Base-by-base conservation (phyloP, 495 filamentous ascomycete genomes). In the Pyrenopolyporus hunteri region DNA sequence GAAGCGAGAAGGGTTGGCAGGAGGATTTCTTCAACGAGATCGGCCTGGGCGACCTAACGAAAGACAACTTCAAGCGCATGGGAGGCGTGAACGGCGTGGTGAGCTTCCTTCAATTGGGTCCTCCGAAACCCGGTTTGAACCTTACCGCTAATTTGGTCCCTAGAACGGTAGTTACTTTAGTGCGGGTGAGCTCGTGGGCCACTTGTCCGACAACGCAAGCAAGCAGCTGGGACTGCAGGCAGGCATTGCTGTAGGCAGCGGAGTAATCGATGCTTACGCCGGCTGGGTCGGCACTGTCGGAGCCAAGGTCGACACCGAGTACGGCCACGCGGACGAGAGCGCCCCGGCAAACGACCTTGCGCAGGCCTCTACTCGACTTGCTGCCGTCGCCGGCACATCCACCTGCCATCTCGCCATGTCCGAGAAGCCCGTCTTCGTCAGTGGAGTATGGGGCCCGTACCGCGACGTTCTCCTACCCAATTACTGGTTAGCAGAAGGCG, bases 261-360 rank as follows among this genome's bases (percentile, higher is more conserved):
- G 93, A 70, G 94, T 98, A 31, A 98, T 98, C 61, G 94, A 98
- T 76, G 93, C 94, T 4, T 98, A 98, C 72, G 94, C 94, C 13
- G 94, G 94, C 19, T 98, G 94, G 94, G 91, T 98, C 56, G 94
- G 94, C 31, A 97, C 93, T 2, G 94, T 98, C n/a, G 93, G 94
- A 46, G 92, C 94, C 10, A 97, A 97, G 72, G 90, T 96, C 57
- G 76, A 88, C 35, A 78, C 96, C 7, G 77, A 75, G 33, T 73
- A 78, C 22, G 80, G 84, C n/a, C 78, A 86, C 16, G 74, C 92
- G 6, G 84, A 83, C 66, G 72, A 78, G 8, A 80, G 79, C 32
- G 77, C 77, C 2, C 76, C 88, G 1, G 83, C 87, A 52, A 93
- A 92, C 74, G 90, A 95, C 70, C 84, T 89, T 20, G 82, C 87